Evolutionary conservation across 352 stramenopile genomes (phyloP), one percentile per base, ranked within the genome.

Genomic region (Globisporangium emineosum): DNA sequence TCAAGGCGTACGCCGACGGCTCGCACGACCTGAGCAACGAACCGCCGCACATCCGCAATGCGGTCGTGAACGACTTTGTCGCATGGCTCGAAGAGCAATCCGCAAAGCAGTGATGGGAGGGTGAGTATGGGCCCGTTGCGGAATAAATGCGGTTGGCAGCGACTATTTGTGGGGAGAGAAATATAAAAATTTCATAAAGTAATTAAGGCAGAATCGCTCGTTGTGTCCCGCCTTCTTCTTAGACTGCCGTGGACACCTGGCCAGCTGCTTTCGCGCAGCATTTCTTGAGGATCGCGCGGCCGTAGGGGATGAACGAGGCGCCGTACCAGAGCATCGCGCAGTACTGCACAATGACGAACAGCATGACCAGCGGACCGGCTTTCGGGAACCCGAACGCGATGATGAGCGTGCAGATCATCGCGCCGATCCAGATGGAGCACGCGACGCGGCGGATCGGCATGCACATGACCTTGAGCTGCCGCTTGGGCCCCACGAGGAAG

Each of bases 391-490:
- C 81, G 58, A 91, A 81, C 19, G 86, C 86, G 27, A 94, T 83
- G 58, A 93, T 75, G 42, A 94, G 72, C 64, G 84, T 93, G 55
- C 75, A 65, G 54, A 73, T 21, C 86, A 94, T 94, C 25, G 82
- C 76, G 29, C 76, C 69, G 23, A 94, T 86, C 86, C 86, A 94
- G 65, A 93, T 73, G 67, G 72, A 81, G 73, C 86, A 94, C 42
- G 86, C 83, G 2, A 93, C 81, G 52, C 86, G 81, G 19, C 86
- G 86, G 51, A 94, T 79, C 4, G 86, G 86, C 78, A 92, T 81
- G 58, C 83, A 94, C 86, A 94, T 94, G 63, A 94, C 79, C 62
- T 90, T 83, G 50, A 91, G 56, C 71, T 94, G 86, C 9, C 82
- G 62, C 68, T 68, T 68, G 10, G 85, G 85, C 0, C 86, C 83